Base-by-base conservation (phyloP, 805 yeast species). In the Kluyveromyces dobzhanskii region DNA sequence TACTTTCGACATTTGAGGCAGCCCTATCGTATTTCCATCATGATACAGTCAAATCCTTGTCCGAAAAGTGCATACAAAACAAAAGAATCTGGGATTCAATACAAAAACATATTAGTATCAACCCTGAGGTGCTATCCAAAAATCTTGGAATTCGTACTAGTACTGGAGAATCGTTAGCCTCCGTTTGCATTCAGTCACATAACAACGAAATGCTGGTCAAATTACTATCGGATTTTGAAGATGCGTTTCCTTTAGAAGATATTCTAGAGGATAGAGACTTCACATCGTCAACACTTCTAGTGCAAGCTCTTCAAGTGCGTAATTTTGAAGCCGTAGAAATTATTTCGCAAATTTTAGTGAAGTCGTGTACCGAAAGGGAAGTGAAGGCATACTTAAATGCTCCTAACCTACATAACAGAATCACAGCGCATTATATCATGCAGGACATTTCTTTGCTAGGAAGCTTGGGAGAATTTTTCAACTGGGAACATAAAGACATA, bases 1-100 rank as follows among this genome's bases (percentile, higher is more conserved):
- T 87, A 1, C 47, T 86, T 11, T 80, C 95, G 32, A 85, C 95
- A 4, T 65, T 87, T 32, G 95, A 87, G 49, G 95, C 87, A 0
- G 94, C 85, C 0, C 51, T 85, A 7, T 75, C 64, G 40, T 90
- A 81, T 51, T 64, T 86, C n/a, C 61, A 61, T 25, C 4, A 14
- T 12, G 60, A 69, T 27, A 38, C 44, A 4, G 56, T 54, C 9
- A 70, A 69, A 34, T 33, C 62, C 7, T 59, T 60, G 1, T 53
- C 57, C 3, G 57, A 81, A 35, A 50, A 61, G 3, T 42, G 49
- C 1, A 53, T 64, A 9, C 75, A 88, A 0, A 85, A 85, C 55
- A 55, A 56, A 31, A 53, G 54, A n/a, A 62, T 80, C 28, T 80
- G 87, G 80, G 35, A 51, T 4, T 54, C 63, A 3, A 45, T 51